A percentile compares a stretch with the other conserved stretches of the same genome.
Evolutionary conservation across 345 rosid genomes (phyloP).

Genomic region (Eucalyptus sp.): DNA sequence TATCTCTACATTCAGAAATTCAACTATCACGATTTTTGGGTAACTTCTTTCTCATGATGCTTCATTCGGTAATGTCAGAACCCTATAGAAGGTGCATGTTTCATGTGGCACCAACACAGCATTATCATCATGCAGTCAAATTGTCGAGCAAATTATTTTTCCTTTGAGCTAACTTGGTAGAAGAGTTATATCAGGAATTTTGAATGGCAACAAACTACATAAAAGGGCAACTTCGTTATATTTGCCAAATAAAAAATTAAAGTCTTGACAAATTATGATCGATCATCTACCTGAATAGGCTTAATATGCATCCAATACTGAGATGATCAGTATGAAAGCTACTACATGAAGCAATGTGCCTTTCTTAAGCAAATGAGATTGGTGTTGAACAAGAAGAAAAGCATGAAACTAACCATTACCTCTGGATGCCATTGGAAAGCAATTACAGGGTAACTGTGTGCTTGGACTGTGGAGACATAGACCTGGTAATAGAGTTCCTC

Average conservation of each 20-base stretch:
- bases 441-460: constrained; percentile 63
- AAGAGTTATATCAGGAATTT: not conserved
- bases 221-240: too few relatives aligned
- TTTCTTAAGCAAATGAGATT: not conserved
- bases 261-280: not conserved
- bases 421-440: constrained; percentile 99
- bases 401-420: constrained; percentile 25
- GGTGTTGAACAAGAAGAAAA: not conserved
- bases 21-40: too few relatives aligned
- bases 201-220: not conserved
- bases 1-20: not conserved
- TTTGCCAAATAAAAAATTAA: too few relatives aligned
- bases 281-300: not conserved
- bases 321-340: not conserved
- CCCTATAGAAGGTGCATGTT: not conserved
- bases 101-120: not conserved
- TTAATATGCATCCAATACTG: not conserved
- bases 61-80: not conserved
- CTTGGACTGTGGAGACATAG: constrained; percentile 85
- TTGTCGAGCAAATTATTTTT: not conserved
- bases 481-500: constrained; percentile 18
- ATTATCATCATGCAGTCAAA: not conserved
- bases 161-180: not conserved
- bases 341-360: not conserved
- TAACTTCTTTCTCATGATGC: not conserved